Evolutionary conservation across 352 stramenopile genomes (phyloP), one percentile per base, ranked within the genome.

Genomic region (Phytophthora palmivora): DNA sequence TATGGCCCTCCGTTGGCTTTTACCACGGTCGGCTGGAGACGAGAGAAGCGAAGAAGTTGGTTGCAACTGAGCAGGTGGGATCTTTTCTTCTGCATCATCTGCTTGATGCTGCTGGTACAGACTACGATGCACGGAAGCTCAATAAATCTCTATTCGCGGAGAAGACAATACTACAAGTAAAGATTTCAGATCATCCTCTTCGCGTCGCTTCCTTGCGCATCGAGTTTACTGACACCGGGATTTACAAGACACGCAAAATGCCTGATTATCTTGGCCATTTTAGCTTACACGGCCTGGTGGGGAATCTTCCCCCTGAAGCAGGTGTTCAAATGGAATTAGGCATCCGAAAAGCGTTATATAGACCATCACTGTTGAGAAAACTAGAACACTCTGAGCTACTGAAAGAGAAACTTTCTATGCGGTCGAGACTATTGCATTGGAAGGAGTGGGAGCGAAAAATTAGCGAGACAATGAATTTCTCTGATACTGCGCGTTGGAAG

Each of bases 1-100:
- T 89, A 19, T 81, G 69, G 76, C 70, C 73, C 1, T 63, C 55
- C 11, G 77, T 89, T 37, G 79, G 82, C 3, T 91, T 75, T 46
- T 89, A 87, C 18, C 76, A 88, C 33, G 78, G 78, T 6, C 19
- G 26, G 2, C 6, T 89, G 2, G 58, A 42, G 6, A 75, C 47
- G 34, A 50, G 30, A n/a, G 43, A 74, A 15, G 79, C 71, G 0
- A 84, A 70, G 6, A 19, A 42, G 8, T 36, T 74, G 11, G 44
- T 91, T 2, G 18, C 45, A 15, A 19, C n/a, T 9, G 48, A 72
- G 4, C 70, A 67, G 0, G 58, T 77, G 15, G 79, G 82, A 4
- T 61, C 79, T 0, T 89, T 81, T 55, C 58, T 91, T 22, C 47
- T 91, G 1, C 67, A 88, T 50, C 60, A 69, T 28, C 21, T 45